These are phyloP conservation scores for Lepidium sativum DNA, from an alignment of 345 rosid species.

Conservation along the genomic window DNA sequence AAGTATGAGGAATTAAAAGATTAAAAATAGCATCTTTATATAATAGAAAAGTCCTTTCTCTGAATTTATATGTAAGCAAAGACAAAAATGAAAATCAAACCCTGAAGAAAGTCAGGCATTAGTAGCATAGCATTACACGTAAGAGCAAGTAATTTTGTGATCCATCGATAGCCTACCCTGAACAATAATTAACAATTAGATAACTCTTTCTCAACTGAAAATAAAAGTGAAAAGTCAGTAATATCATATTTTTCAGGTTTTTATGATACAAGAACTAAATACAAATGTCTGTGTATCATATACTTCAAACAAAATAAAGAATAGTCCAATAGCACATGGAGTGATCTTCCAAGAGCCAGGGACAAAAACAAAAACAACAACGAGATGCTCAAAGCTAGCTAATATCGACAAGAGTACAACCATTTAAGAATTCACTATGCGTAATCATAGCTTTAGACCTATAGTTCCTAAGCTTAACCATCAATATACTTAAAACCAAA, in stretches of 20 bases:
- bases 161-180: conserved; percentile 99
- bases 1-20: not conserved
- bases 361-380: not conserved
- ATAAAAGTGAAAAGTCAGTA: not conserved
- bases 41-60: not conserved
- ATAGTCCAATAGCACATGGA: not conserved
- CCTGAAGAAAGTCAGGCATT: conserved; percentile 94
- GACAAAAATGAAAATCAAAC: conserved; percentile 24
- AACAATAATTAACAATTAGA: conserved; percentile 29
- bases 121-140: conserved; percentile 71
- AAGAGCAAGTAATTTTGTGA: conserved; percentile 60
- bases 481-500: not conserved
- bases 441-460: too few species aligned
- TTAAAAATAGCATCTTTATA: not conserved
- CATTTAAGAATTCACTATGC: not conserved
- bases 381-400: not conserved
- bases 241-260: not conserved
- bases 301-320: not conserved
- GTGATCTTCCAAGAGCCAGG: not conserved
- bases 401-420: not conserved
- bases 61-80: not conserved
- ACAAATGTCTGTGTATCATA: not conserved
- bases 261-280: not conserved
- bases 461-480: not conserved
- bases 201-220: not conserved